Evolutionary conservation across 805 yeast genomes (phyloP), one percentile per base, ranked within the genome.

Genomic region (Debaryomyces maramus): DNA sequence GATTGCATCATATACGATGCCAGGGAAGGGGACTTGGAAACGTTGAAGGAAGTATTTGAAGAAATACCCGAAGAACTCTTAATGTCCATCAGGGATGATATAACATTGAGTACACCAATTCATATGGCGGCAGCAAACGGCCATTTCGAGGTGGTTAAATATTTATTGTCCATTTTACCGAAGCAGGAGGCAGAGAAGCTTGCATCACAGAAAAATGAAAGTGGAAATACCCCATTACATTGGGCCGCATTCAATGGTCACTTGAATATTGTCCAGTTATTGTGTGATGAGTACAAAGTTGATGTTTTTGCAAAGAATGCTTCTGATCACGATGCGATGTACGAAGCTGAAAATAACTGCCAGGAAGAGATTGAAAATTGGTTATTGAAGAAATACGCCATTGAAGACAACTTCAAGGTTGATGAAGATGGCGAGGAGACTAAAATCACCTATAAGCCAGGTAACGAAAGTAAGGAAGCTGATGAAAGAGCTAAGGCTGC

Each of bases 41-140:
- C 85, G 0, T 63, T 93, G 40, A 72, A 77, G 51, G 86, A 75
- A 45, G 78, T 86, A 29, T 85, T 93, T 52, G 68, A 75, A 13
- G 78, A 77, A 38, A 69, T 77, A 37, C 75, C 78, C 36, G 72
- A 83, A 2, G 56, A 58, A 1, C 53, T 65, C 44, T 45, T 72
- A 54, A 47, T 56, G 45, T 56, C 50, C 4, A 81, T 85, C 48
- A 70, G 72, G 47, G 96, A 90, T 50, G 82, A 80, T 34, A 68
- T 60, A 38, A 73, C 90, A 2, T 60, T 73, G 28, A 78, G 86
- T 37, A 87, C 96, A 0, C 85, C 96, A 6, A 66, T 93, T 36
- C 99, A 93, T 59, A 87, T 88, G 90, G 97, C 98, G 0, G 82
- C 95, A 17, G 99, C 95, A 19, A 93, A 93, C 63, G 99, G 97